Percentiles rank a stretch among this genome's conserved stretches.
Evolutionary conservation across 1,284 basidiomycete genomes (phyloP).

Genomic region (Coniophora puteana): DNA sequence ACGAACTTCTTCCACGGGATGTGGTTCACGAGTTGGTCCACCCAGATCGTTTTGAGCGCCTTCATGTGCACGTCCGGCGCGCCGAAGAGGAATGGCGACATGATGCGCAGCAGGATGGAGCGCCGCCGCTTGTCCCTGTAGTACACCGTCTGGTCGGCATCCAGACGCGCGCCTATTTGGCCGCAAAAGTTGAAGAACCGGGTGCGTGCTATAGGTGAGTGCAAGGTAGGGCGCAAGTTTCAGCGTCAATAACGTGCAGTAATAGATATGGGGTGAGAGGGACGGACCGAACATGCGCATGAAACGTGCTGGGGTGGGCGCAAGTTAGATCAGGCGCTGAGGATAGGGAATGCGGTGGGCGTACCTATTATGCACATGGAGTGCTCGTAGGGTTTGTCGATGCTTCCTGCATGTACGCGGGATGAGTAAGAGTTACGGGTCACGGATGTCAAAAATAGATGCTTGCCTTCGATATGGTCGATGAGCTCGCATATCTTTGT

Average conservation of each 20-base stretch:
- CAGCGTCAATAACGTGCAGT: no score
- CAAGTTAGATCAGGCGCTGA: not conserved
- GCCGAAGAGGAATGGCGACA: conserved; percentile 36
- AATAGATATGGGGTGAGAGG: not conserved
- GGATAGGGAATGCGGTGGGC: not conserved
- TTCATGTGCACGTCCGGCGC: conserved; percentile 37
- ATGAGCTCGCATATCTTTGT: no score
- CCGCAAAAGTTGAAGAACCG: conserved; percentile 32
- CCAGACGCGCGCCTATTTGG: conserved; percentile 30
- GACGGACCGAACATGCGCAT: conserved; percentile 6
- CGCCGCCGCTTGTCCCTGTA: conserved; percentile 12
- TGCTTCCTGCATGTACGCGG: conserved; percentile 1
- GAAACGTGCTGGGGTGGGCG: conserved; percentile 1
- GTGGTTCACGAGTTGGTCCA: conserved; percentile 36
- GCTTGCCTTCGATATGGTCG: conserved; percentile 1
- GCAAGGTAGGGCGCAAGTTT: not conserved
- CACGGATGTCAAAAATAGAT: no score
- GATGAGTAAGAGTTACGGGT: not conserved
- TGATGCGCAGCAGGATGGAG: conserved; percentile 23
- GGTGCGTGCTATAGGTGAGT: conserved; percentile 2
- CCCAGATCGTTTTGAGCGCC: conserved; percentile 31
- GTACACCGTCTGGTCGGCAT: conserved; percentile 29
- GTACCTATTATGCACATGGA: conserved; percentile 6
- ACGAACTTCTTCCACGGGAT: conserved; percentile 38
- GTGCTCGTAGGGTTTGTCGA: not conserved